Evolutionary conservation across 768 basidiomycete species (phyloP).

Genomic region (Pleurotus pulmonarius): DNA sequence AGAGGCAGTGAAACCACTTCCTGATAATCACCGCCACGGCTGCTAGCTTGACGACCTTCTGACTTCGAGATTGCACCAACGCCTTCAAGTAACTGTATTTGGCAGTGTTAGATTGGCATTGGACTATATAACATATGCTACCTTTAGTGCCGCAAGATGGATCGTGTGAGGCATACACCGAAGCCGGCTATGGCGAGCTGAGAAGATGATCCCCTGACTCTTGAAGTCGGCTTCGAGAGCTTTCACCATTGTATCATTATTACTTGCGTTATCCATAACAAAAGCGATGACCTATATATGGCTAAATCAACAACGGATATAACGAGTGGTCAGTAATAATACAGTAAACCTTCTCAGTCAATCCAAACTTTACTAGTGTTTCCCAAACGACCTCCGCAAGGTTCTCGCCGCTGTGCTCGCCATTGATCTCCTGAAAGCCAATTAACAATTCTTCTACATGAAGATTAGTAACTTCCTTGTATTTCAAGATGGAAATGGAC

Average conservation of each 20-base stretch:
- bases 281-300: conserved; percentile 23
- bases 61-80: conserved; percentile 5
- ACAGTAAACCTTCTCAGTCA: conserved; percentile 11
- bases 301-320: background rate
- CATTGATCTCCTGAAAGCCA: conserved; percentile 29
- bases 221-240: conserved; percentile 15
- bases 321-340: background rate
- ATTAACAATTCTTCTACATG: conserved; percentile 29
- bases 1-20: background rate
- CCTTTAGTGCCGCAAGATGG: conserved; percentile 29
- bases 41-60: background rate
- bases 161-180: conserved; percentile 36
- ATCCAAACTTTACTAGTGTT: conserved; percentile 20
- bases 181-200: conserved; percentile 18
- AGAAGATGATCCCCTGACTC: conserved; percentile 19
- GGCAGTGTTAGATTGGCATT: background rate
- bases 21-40: too few relatives aligned
- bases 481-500: too few relatives aligned
- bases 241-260: conserved; percentile 29
- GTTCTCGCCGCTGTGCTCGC: conserved; percentile 30
- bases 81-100: conserved; percentile 10
- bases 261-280: conserved; percentile 31
- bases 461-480: too few relatives aligned
- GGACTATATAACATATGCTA: conserved; percentile 4
- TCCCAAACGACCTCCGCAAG: conserved; percentile 30